Base-by-base conservation (phyloP, 83 land plant genomes). In the Thuja plicata region DNA sequence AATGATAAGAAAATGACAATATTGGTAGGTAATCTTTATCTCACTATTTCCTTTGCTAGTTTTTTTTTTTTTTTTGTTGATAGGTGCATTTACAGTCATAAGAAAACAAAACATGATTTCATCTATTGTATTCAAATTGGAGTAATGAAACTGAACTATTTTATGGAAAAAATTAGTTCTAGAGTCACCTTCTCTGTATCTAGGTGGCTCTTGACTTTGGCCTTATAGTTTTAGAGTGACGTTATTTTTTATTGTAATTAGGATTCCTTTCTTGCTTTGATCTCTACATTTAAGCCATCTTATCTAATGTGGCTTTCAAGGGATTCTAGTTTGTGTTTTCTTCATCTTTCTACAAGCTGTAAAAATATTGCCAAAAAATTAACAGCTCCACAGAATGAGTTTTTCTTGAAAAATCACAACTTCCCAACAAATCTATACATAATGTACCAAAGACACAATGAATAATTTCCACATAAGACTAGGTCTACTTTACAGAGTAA, bases 11-110 rank as follows among this genome's bases (percentile, higher is more conserved):
- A 89, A 66, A 88, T 94, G 19, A 94, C 93, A 89, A 93, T 95
- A 41, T 92, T 95, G 85, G 96, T 94, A 95, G 96, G 96, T 95
- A 57, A 62, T 87, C 66, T 46, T 30, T 41, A 62, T 34, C 0
- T 32, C 32, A n/a, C 43, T 62, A 71, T 87, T 34, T 17, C 35
- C 48, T 35, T 40, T 62, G 40, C 77, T 32, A n/a, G 10, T 24
- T n/a, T 54, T 43, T 87, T 34, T 66, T 66, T 66, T 66, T 9
- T 66, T 24, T 66, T 66, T 24, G 71, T 66, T 66, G 71, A 8
- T 66, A 66, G 71, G 71, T 66, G 71, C 30, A 24, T 24, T 27
- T 66, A 27, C 71, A 24, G 9, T 66, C 71, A 24, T 8, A 66
- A 66, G 8, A 60, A 60, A 66, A 66, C 24, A 66, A 66, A 24